Percentiles rank a stretch among this genome's conserved stretches.
These are phyloP conservation scores for Gossypium davidsonii DNA, from an alignment of 441 rosid genomes.

Conservation along the genomic window DNA sequence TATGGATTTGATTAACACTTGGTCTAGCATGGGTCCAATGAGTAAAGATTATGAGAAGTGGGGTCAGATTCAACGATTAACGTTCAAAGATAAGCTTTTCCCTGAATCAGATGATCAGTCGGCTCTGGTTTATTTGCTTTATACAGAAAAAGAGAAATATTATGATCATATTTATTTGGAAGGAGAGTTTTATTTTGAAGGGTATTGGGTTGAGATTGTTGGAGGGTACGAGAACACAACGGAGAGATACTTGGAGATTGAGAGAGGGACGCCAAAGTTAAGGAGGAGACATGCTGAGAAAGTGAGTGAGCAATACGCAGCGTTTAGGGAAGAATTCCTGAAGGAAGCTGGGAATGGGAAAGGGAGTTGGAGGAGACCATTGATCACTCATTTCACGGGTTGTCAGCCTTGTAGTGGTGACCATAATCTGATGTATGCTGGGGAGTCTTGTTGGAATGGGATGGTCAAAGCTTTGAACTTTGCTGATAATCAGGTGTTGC, in stretches of 20 bases:
- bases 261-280: conserved; percentile 34
- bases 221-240: conserved; percentile 46
- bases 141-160: conserved; percentile 39
- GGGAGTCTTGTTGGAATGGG: conserved; percentile 60
- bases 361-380: conserved; percentile 67
- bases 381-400: conserved; percentile 82
- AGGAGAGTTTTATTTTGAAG: conserved; percentile 63
- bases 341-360: conserved; percentile 45
- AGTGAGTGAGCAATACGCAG: conserved; percentile 66
- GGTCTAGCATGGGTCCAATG: conserved; percentile 71
- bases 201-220: conserved; percentile 68
- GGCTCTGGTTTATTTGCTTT: conserved; percentile 60
- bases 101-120: conserved; percentile 80
- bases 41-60: conserved; percentile 43
- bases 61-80: conserved; percentile 54
- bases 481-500: conserved; percentile 78
- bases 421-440: conserved; percentile 51
- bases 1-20: conserved; percentile 65
- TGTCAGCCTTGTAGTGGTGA: conserved; percentile 87
- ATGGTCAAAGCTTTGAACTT: conserved; percentile 74
- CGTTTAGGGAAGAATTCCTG: conserved; percentile 46
- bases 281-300: conserved; percentile 81
- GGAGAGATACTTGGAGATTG: conserved; percentile 48
- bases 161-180: conserved; percentile 64
- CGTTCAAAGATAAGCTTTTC: conserved; percentile 69